Evolutionary conservation across 2,329 filamentous ascomycete genomes (phyloP).

Genomic region (Trichoderma gracile): DNA sequence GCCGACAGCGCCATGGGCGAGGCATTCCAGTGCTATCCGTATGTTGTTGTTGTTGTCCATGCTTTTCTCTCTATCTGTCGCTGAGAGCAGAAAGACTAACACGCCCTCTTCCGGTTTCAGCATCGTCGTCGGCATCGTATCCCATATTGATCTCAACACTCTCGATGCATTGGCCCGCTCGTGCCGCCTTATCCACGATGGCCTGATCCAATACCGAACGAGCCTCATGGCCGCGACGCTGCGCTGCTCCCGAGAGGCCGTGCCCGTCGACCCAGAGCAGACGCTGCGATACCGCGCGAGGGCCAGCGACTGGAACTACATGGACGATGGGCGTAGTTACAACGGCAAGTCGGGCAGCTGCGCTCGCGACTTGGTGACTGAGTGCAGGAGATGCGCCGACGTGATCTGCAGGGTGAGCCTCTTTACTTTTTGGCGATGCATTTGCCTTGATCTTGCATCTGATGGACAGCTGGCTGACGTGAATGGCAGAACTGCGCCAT

Average conservation of each 20-base stretch:
- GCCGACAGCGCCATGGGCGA: slow-evolving; percentile 32
- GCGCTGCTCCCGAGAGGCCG: slow-evolving; percentile 72
- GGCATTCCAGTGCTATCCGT: slow-evolving; percentile 44
- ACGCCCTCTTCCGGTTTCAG: slow-evolving; percentile 48
- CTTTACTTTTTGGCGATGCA: neutral
- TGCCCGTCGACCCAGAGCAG: slow-evolving; percentile 56
- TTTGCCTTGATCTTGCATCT: neutral
- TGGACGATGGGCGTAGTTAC: slow-evolving; percentile 55
- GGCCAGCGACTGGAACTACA: slow-evolving; percentile 57
- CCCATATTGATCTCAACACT: slow-evolving; percentile 80
- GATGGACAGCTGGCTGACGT: neutral
- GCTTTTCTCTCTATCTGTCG: neutral
- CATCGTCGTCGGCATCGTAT: slow-evolving; percentile 73
- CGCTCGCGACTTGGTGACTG: slow-evolving; percentile 82
- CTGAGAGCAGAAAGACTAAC: neutral
- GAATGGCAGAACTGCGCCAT: slow-evolving; percentile 76
- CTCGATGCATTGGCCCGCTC: slow-evolving; percentile 80
- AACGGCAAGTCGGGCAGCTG: slow-evolving; percentile 74
- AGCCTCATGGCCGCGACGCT: slow-evolving; percentile 74
- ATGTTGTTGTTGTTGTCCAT: slow-evolving; percentile 20
- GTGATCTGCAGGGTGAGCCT: slow-evolving; percentile 77
- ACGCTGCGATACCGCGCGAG: slow-evolving; percentile 59
- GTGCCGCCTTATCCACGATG: slow-evolving; percentile 75
- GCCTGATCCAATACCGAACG: slow-evolving; percentile 74
- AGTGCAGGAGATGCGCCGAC: slow-evolving; percentile 74